Base-by-base conservation (phyloP, 345 rosid species). In the Rubroshorea leprosula region DNA sequence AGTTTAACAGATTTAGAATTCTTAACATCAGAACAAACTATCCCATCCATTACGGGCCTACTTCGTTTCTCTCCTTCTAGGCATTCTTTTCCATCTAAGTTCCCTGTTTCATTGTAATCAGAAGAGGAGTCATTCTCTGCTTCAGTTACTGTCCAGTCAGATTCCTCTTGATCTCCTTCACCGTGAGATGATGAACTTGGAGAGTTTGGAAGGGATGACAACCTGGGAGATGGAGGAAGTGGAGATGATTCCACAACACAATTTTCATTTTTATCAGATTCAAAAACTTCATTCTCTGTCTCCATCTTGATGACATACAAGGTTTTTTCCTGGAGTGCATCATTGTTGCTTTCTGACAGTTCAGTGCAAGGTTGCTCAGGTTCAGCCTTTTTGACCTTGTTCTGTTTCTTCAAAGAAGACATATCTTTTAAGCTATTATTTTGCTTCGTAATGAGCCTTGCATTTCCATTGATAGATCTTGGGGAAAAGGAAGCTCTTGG, bases 271-370 rank as follows among this genome's bases (percentile, higher is more conserved):
- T 68, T 70, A 51, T 72, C 74, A 48, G 83, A 77, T 55, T 74
- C 78, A 63, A 77, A 54, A 65, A 67, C 39, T 60, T 62, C 67
- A 49, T 74, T 58, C 64, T 70, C 79, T 25, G 76, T 74, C 61
- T 80, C 72, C 85, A 75, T 68, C 61, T 83, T 68, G 54, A 87
- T 66, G 49, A 90, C 89, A 73, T 80, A 72, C 16, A 90, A 67
- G 17, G 86, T 85, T 61, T 85, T 87, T 71, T 83, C 97, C 62
- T 72, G 65, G 53, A 77, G 77, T 41, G 23, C 45, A 49, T 74
- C 76, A 55, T 39, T 41, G 21, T 51, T 35, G 44, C 56, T 15
- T 54, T 47, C 62, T 45, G 63, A 27, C n/a, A 54, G 55, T 60
- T 68, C 68, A 52, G 24, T 15, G 22, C n/a, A 46, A 29, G 71